Conservation (phyloP, 2,329 filamentous ascomycete species). For the Colletotrichum kahawae region DNA sequence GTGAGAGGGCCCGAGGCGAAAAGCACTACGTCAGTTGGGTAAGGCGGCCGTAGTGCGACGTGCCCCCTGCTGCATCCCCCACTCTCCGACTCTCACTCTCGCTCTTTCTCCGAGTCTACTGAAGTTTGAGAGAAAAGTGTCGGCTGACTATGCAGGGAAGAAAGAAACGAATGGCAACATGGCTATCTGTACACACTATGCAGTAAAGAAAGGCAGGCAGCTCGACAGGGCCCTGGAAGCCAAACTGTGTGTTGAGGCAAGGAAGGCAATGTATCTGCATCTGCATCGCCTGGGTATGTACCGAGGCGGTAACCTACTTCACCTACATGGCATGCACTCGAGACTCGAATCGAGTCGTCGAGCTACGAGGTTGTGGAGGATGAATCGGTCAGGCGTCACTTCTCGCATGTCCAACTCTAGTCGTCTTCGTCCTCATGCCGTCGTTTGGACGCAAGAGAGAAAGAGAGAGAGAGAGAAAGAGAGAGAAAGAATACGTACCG, state of each 20-base stretch:
- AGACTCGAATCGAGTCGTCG: background rate
- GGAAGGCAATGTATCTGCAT: background rate
- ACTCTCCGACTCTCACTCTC: conserved; percentile 12
- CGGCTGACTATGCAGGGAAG: conserved; percentile 1
- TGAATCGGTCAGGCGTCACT: background rate
- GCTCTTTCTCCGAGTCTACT: conserved; percentile 11
- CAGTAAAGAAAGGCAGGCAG: background rate
- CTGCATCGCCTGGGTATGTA: background rate
- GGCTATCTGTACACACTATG: background rate
- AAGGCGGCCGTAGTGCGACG: conserved; percentile 4
- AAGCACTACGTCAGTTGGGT: conserved; percentile 9
- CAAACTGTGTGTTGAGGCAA: background rate
- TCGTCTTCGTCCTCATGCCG: background rate
- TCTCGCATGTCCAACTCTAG: background rate
- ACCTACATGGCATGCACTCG: background rate
- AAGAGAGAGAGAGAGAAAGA: background rate
- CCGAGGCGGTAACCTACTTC: background rate
- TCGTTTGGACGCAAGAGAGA: background rate
- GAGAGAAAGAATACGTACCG: background rate
- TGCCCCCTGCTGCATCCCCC: conserved; percentile 9
- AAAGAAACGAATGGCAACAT: background rate
- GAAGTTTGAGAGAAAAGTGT: background rate
- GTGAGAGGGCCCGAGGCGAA: background rate
- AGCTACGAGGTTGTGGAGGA: background rate
- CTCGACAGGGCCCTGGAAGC: background rate